phyloP scores from a whole-genome alignment of 2,329 filamentous ascomycete genomes.

The Aspergillus pseudoviridinutans region DNA sequence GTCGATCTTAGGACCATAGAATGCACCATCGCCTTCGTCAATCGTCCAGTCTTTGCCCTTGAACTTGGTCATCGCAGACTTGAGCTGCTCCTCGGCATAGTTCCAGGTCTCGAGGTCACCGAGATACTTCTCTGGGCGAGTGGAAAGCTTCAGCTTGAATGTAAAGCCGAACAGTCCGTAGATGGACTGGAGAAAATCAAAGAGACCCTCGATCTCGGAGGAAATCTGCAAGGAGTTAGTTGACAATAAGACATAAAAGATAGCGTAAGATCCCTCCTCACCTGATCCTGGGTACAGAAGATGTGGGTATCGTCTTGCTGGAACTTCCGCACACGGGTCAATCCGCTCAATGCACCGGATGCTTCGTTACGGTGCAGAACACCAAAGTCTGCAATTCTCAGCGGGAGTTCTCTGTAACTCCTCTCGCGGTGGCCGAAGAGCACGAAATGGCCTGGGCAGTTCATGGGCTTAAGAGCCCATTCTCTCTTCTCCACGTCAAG shows the following conservation, averaged over 20 bases:
- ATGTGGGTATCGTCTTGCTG: constrained; percentile 96
- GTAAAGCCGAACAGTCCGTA: constrained; percentile 81
- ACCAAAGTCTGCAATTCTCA: constrained; percentile 92
- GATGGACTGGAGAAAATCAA: constrained; percentile 79
- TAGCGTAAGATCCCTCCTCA: constrained; percentile 15
- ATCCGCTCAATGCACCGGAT: constrained; percentile 81
- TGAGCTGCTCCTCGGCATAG: constrained; percentile 76
- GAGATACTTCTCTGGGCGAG: constrained; percentile 81
- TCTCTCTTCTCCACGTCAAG: constrained; percentile 76
- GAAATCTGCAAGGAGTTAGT: constrained; percentile 46
- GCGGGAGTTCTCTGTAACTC: constrained; percentile 84
- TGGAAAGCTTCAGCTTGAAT: constrained; percentile 94
- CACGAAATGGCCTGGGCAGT: constrained; percentile 90
- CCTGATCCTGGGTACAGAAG: constrained; percentile 82
- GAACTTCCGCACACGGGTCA: constrained; percentile 90
- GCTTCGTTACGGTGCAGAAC: constrained; percentile 93
- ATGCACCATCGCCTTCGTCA: constrained; percentile 92
- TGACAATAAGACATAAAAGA: background rate
- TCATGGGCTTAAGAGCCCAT: constrained; percentile 93
- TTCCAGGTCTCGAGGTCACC: constrained; percentile 87
- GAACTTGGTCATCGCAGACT: constrained; percentile 75
- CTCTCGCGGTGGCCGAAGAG: constrained; percentile 80
- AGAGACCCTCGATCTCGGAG: constrained; percentile 73
- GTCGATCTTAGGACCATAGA: constrained; percentile 98
- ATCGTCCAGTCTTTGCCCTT: constrained; percentile 74